Percentiles rank a stretch among this genome's conserved stretches.
These are phyloP conservation scores for Elaeagnus macrophylla DNA, from an alignment of 306 rosid genomes.

Conservation along the genomic window DNA sequence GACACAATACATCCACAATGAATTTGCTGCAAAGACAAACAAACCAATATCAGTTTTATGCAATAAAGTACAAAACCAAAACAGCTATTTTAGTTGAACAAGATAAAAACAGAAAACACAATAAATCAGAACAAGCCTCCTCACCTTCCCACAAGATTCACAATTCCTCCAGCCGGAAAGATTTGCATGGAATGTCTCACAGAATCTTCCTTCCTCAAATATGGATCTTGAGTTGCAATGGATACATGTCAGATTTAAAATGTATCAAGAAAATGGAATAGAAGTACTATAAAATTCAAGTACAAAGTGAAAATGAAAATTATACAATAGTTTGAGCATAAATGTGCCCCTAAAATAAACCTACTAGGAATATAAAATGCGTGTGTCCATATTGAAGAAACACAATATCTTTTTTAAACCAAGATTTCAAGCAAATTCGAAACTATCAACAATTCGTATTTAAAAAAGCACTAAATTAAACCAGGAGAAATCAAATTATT, in stretches of 20 bases:
- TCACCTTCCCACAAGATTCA: slow-evolving; percentile 90
- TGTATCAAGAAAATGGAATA: slow-evolving; percentile 7
- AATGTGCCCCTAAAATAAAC: no score
- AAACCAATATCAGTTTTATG: slow-evolving; percentile 11
- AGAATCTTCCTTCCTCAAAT: slow-evolving; percentile 91
- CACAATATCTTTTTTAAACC: no score
- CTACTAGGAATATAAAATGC: no score
- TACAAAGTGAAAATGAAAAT: no score
- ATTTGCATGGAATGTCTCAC: slow-evolving; percentile 70
- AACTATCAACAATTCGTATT: no score
- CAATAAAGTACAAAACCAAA: slow-evolving; percentile 13
- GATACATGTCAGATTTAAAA: slow-evolving; percentile 14
- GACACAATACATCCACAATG: slow-evolving; percentile 98
- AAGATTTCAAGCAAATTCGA: no score
- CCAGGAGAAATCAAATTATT: no score
- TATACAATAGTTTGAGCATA: no score
- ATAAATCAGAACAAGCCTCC: slow-evolving; percentile 15
- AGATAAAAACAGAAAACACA: neutral
- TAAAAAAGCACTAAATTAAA: no score
- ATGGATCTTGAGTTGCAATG: slow-evolving; percentile 41
- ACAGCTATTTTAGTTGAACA: slow-evolving; percentile 4
- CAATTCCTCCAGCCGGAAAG: slow-evolving; percentile 96
- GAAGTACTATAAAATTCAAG: neutral
- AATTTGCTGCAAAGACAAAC: slow-evolving; percentile 60
- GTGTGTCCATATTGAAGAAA: no score